A percentile compares a stretch with the other conserved stretches of the same genome.
Conservation (phyloP, 2,329 filamentous ascomycete species). For the Sclerotinia spermophila region DNA sequence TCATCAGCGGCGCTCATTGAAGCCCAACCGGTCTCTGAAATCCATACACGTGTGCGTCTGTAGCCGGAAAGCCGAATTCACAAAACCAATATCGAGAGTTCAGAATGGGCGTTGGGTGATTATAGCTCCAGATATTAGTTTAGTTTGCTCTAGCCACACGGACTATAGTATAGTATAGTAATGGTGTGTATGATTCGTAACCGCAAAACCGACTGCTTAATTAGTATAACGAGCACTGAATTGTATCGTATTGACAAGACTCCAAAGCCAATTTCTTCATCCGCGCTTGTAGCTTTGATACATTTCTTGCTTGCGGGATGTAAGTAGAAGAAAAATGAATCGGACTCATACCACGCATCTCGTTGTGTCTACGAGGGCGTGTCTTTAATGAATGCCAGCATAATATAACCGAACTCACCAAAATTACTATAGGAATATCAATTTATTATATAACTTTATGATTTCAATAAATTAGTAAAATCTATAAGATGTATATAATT, state of each 20-base stretch:
- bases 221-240: neutral
- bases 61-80: neutral
- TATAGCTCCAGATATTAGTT: neutral
- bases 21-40: neutral
- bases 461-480: too few relatives aligned
- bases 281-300: neutral
- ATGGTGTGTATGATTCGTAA: neutral
- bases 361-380: too few relatives aligned
- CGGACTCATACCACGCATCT: neutral
- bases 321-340: neutral
- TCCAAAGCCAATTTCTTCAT: neutral
- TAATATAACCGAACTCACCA: too few relatives aligned
- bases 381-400: too few relatives aligned
- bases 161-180: neutral
- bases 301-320: too few relatives aligned
- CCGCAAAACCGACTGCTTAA: neutral
- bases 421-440: too few relatives aligned
- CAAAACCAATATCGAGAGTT: neutral
- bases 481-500: too few relatives aligned
- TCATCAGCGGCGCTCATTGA: neutral
- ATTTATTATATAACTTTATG: too few relatives aligned
- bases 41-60: neutral
- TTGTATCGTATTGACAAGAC: neutral
- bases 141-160: neutral
- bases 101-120: neutral